Evolutionary conservation across 164 flowering plant genomes (phyloP).

Genomic region (Macadamia tetraphylla): DNA sequence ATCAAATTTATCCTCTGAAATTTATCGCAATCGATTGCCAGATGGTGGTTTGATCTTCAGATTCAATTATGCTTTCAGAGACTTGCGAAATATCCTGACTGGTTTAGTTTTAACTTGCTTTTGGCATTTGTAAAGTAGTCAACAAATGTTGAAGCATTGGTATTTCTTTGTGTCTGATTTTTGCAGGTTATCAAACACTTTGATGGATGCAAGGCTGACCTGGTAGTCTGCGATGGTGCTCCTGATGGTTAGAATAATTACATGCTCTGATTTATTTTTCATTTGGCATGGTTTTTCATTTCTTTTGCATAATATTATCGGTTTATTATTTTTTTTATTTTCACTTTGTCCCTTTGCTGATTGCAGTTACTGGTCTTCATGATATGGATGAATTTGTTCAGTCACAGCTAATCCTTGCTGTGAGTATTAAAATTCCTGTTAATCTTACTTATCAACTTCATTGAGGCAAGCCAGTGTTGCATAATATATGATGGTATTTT

Average conservation of each 20-base stretch:
- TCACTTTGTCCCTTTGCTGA: constrained; percentile 9
- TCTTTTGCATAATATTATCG: background rate
- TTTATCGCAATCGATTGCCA: background rate
- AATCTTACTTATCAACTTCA: background rate
- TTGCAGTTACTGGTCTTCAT: constrained; percentile 95
- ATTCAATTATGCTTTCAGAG: background rate
- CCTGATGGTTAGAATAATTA: constrained; percentile 74
- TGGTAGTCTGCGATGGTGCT: constrained; percentile 99
- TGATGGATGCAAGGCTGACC: constrained; percentile 98
- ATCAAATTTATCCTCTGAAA: too few relatives aligned
- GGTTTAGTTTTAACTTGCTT: too few relatives aligned
- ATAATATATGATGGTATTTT: background rate
- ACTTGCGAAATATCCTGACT: background rate
- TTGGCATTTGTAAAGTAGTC: too few relatives aligned
- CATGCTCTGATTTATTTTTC: background rate
- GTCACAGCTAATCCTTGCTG: constrained; percentile 90
- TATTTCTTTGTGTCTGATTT: constrained; percentile 5
- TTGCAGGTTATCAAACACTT: constrained; percentile 91
- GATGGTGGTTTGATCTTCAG: background rate
- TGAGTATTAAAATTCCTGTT: constrained; percentile 26
- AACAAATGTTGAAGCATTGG: background rate
- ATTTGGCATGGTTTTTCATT: background rate
- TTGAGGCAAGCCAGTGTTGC: background rate
- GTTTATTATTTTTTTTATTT: background rate
- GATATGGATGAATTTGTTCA: constrained; percentile 99